A percentile compares a stretch with the other conserved stretches of the same genome.
phyloP scores from a whole-genome alignment of 306 rosid species.

The Cicer yamashitae region DNA sequence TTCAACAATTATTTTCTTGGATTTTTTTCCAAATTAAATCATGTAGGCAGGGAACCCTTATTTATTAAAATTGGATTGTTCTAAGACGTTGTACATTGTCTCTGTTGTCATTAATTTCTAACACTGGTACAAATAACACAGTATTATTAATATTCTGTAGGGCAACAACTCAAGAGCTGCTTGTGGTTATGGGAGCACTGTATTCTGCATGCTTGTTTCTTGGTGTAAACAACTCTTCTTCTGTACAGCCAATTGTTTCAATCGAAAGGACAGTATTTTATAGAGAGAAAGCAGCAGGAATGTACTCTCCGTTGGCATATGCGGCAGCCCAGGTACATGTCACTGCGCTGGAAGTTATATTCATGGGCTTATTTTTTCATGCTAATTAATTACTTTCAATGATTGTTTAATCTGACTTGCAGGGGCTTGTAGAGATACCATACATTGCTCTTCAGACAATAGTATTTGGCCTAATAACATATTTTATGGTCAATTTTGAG shows the following conservation, averaged over 20 bases:
- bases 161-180: conserved; percentile 63
- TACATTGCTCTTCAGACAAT: conserved; percentile 75
- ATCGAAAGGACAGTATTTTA: conserved; percentile 94
- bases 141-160: conserved; percentile 47
- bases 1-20: background rate
- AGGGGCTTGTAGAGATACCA: conserved; percentile 96
- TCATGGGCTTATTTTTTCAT: conserved; percentile 1
- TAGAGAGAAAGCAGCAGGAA: conserved; percentile 90
- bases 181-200: conserved; percentile 87
- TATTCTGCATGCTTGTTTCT: conserved; percentile 79
- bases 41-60: background rate
- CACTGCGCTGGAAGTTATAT: background rate
- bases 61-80: background rate
- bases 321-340: conserved; percentile 78
- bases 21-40: no score
- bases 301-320: conserved; percentile 87
- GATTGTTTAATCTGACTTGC: conserved; percentile 39
- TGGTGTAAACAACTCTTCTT: conserved; percentile 83
- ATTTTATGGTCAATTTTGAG: conserved; percentile 81
- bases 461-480: conserved; percentile 75
- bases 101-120: conserved; percentile 8
- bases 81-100: background rate
- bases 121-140: conserved; percentile 1
- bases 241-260: conserved; percentile 92
- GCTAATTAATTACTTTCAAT: conserved; percentile 13